A percentile compares a stretch with the other conserved stretches of the same genome.
These are phyloP conservation scores for Erysimum cheiri DNA, from an alignment of 441 rosid genomes.

Conservation along the genomic window DNA sequence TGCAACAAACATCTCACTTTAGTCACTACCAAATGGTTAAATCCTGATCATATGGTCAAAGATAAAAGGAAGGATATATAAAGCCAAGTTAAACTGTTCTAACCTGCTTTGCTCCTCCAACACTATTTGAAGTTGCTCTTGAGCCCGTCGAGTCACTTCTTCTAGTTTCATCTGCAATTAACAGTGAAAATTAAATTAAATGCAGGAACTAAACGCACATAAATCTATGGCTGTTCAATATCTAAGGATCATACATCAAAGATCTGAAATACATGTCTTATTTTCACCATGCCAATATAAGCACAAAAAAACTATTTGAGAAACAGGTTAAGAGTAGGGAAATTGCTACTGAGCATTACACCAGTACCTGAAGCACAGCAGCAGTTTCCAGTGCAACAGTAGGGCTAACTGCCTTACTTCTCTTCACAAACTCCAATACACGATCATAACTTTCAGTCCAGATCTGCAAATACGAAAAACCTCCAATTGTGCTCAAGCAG, in stretches of 20 bases:
- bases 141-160: conserved; percentile 97
- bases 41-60: conserved; percentile 16
- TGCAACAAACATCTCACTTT: conserved; percentile 30
- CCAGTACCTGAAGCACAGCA: conserved; percentile 93
- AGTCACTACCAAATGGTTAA: conserved; percentile 31
- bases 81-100: conserved; percentile 27
- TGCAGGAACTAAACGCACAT: conserved; percentile 23
- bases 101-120: conserved; percentile 98
- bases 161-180: conserved; percentile 81
- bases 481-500: conserved; percentile 13
- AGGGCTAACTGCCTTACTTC: conserved; percentile 98
- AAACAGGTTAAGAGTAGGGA: conserved; percentile 1
- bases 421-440: conserved; percentile 88
- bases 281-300: conserved; percentile 14
- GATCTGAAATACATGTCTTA: conserved; percentile 16
- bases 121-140: conserved; percentile 96
- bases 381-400: conserved; percentile 97
- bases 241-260: conserved; percentile 13
- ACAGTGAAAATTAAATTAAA: background rate
- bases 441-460: conserved; percentile 92
- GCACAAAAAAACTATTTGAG: background rate
- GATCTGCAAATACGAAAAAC: conserved; percentile 59
- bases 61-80: background rate
- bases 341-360: conserved; percentile 36
- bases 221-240: conserved; percentile 22